Percentiles rank a stretch among this genome's conserved stretches.
Evolutionary conservation across 2,329 filamentous ascomycete species (phyloP).

Genomic region (Beauveria rudraprayagi): DNA sequence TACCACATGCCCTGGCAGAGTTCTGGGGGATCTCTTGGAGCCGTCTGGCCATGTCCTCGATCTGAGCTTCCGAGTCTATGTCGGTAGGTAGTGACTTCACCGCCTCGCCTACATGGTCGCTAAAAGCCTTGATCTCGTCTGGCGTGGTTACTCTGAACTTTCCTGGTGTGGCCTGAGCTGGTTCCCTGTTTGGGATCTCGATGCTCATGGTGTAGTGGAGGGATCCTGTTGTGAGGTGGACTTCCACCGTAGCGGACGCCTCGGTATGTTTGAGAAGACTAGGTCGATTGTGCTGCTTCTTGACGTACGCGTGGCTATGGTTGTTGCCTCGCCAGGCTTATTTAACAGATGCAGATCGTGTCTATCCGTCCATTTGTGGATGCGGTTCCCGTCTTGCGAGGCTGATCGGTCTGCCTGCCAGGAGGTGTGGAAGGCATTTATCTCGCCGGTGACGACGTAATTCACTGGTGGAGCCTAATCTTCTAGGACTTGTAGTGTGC

Average conservation of each 20-base stretch:
- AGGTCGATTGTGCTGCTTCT: slow-evolving; percentile 1
- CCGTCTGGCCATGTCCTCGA: too few relatives aligned
- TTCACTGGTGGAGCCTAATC: background rate
- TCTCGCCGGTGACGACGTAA: background rate
- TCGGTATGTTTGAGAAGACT: background rate
- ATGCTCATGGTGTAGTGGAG: slow-evolving; percentile 1
- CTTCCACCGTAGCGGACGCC: background rate
- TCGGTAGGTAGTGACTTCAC: background rate
- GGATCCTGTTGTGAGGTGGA: background rate
- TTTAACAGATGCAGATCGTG: background rate
- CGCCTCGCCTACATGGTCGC: background rate
- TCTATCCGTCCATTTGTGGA: background rate
- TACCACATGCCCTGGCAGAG: too few relatives aligned
- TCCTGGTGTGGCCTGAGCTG: background rate
- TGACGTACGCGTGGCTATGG: background rate
- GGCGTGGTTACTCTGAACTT: background rate
- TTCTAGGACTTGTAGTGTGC: background rate
- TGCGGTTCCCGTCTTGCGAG: background rate
- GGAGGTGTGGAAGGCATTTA: background rate
- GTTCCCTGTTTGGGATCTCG: background rate
- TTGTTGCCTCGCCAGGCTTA: background rate
- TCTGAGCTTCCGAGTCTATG: too few relatives aligned
- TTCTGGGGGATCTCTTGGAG: too few relatives aligned
- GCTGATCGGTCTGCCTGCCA: background rate
- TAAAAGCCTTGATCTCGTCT: background rate